Conservation (phyloP, 345 rosid species). For the Eutrema japonicum region DNA sequence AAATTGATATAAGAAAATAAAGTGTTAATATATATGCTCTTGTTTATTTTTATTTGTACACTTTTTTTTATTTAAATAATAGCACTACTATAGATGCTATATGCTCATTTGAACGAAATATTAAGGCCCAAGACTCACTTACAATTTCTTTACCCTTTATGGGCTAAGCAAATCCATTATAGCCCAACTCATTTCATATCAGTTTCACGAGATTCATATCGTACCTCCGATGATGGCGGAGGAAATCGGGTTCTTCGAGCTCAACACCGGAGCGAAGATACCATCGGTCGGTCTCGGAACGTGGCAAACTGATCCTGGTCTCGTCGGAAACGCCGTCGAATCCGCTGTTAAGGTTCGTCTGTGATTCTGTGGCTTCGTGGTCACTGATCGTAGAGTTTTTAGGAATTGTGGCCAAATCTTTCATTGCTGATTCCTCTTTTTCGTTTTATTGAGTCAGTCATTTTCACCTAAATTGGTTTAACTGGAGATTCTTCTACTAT, state of each 20-base stretch:
- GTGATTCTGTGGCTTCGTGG: background rate
- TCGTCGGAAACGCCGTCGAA: conserved; percentile 58
- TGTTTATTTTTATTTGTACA: background rate
- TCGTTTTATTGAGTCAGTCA: background rate
- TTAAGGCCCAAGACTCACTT: conserved; percentile 4
- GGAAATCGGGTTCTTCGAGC: conserved; percentile 42
- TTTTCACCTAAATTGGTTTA: background rate
- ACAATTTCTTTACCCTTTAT: conserved; percentile 6
- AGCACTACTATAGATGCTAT: too few relatives aligned
- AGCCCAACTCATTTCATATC: background rate
- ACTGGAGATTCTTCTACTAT: background rate
- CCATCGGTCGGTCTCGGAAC: conserved; percentile 64
- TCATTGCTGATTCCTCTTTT: background rate
- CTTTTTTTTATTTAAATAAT: too few relatives aligned
- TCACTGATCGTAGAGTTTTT: conserved; percentile 7
- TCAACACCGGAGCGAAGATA: conserved; percentile 64
- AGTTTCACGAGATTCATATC: background rate
- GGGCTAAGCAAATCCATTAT: conserved; percentile 4
- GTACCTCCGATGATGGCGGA: conserved; percentile 42
- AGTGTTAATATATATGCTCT: background rate
- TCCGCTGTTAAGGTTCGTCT: conserved; percentile 45
- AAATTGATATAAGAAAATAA: too few relatives aligned
- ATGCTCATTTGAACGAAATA: background rate
- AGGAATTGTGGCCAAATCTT: background rate
- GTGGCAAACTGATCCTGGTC: conserved; percentile 64